Evolutionary conservation across 495 filamentous ascomycete genomes (phyloP).

Genomic region (Thermothielavioides terrestris): DNA sequence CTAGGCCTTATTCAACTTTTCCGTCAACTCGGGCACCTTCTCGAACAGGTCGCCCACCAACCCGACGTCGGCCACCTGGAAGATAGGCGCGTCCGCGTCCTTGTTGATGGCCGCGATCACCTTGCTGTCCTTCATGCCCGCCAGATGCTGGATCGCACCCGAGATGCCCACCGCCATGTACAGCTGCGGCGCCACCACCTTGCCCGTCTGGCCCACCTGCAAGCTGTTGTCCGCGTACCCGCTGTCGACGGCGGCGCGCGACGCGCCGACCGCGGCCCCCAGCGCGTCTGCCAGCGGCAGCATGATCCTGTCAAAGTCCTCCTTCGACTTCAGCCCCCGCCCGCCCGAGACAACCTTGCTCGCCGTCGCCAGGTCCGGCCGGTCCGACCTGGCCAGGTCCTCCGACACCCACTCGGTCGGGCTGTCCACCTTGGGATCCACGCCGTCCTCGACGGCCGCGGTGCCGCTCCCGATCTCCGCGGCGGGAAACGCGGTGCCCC

Average conservation of each 20-base stretch:
- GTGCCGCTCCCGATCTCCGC: conserved; percentile 46
- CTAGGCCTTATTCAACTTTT: conserved; percentile 72
- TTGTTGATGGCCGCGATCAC: conserved; percentile 99
- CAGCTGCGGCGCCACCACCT: conserved; percentile 92
- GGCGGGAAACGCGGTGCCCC: conserved; percentile 78
- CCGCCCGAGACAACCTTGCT: conserved; percentile 86
- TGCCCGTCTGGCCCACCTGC: conserved; percentile 96
- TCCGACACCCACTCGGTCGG: conserved; percentile 87
- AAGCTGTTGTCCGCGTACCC: conserved; percentile 99
- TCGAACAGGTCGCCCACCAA: conserved; percentile 93
- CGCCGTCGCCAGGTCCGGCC: conserved; percentile 90
- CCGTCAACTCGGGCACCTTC: conserved; percentile 89
- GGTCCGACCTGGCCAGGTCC: conserved; percentile 82
- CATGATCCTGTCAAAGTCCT: conserved; percentile 91
- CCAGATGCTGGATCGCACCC: conserved; percentile 95
- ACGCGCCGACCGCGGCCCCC: conserved; percentile 89
- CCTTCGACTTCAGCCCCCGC: conserved; percentile 90
- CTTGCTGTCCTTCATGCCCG: conserved; percentile 99
- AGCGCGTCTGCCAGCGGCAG: conserved; percentile 82
- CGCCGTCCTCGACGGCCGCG: conserved; percentile 54
- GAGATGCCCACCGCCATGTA: conserved; percentile 95
- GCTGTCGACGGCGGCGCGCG: conserved; percentile 89
- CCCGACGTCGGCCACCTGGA: conserved; percentile 95
- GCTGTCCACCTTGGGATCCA: conserved; percentile 61
- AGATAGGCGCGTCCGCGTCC: conserved; percentile 92